Evolutionary conservation across 306 rosid species (phyloP), one percentile per base, ranked within the genome.

Genomic region (Dryas drummondii): DNA sequence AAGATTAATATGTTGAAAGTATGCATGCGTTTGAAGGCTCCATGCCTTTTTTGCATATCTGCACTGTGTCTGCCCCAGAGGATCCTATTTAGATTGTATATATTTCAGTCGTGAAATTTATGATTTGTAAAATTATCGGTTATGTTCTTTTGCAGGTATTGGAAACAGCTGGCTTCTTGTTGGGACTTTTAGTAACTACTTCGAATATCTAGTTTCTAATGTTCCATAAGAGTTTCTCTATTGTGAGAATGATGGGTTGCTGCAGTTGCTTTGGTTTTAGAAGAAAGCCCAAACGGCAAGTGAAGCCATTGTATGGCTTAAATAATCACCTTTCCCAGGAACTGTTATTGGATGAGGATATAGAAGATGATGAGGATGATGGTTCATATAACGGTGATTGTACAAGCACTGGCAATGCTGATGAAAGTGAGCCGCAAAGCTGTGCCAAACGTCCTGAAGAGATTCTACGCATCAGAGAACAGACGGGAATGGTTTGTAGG

Each of bases 211-310:
- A 82, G 86, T 67, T 79, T 81, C 84, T 63, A 65, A 96, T 90
- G 98, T 74, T 89, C 72, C 53, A 59, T 11, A 90, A 86, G 93
- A 76, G 84, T 73, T 57, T 59, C 80, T 82, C 83, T 69, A 40
- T 84, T 75, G 80, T 84, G 6, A 81, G 70, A 75, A 79, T 83
- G 61, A 92, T 96, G 91, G 97, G 85, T 54, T 92, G 96, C 78
- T 96, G 96, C 75, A 83, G 84, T 82, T 96, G 99, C 88, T 96
- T 96, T 37, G 97, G 97, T 49, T 92, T 92, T 73, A 73, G 80
- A 15, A 80, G 88, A 76, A 87, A 68, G 69, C 80, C 72, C 45
- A 87, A 84, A 74, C 78, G 51, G 17, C 16, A 71, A 50, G 58
- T 26, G 46, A 83, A 77, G 68, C 82, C 80, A 47, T 72, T 61